Evolutionary conservation across 2,329 filamentous ascomycete species (phyloP).

Genomic region (Tolypocladium inflatum): DNA sequence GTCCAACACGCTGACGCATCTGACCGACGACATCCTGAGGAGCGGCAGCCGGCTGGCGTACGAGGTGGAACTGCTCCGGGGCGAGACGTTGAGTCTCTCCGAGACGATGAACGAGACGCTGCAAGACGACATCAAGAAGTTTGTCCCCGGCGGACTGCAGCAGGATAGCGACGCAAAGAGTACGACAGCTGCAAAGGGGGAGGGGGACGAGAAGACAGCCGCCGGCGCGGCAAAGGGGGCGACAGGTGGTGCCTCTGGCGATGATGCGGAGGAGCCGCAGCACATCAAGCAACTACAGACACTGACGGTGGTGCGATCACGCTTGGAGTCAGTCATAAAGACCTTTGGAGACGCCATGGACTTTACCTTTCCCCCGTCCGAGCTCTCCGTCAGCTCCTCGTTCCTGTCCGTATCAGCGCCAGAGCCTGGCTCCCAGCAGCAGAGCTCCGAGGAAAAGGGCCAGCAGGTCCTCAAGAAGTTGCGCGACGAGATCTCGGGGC

Average conservation of each 20-base stretch:
- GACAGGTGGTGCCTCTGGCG: conserved; percentile 3
- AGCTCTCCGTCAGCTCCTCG: conserved; percentile 72
- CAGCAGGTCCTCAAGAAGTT: conserved; percentile 67
- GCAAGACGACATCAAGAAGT: conserved; percentile 61
- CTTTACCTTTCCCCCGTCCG: conserved; percentile 83
- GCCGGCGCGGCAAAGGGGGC: conserved; percentile 12
- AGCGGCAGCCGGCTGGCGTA: conserved; percentile 84
- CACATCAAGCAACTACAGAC: conserved; percentile 75
- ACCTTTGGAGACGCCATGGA: conserved; percentile 94
- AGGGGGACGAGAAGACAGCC: conserved; percentile 8
- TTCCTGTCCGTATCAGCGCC: conserved; percentile 88
- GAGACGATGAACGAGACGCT: conserved; percentile 69
- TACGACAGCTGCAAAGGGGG: conserved; percentile 3
- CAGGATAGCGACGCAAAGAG: conserved; percentile 15
- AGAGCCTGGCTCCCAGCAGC: conserved; percentile 52
- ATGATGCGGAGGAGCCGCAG: conserved; percentile 39
- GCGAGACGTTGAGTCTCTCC: conserved; percentile 71
- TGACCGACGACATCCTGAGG: conserved; percentile 91
- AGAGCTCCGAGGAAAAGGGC: conserved; percentile 76
- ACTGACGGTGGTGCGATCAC: conserved; percentile 68
- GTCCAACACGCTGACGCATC: conserved; percentile 70
- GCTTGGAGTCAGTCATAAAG: conserved; percentile 83
- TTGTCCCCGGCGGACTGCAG: conserved; percentile 48
- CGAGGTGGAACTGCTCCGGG: conserved; percentile 86
- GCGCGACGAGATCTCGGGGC: conserved; percentile 58